A percentile compares a stretch with the other conserved stretches of the same genome.
Evolutionary conservation across 139 green algal species (phyloP).

Genomic region (Tetradesmus lagerheimii): DNA sequence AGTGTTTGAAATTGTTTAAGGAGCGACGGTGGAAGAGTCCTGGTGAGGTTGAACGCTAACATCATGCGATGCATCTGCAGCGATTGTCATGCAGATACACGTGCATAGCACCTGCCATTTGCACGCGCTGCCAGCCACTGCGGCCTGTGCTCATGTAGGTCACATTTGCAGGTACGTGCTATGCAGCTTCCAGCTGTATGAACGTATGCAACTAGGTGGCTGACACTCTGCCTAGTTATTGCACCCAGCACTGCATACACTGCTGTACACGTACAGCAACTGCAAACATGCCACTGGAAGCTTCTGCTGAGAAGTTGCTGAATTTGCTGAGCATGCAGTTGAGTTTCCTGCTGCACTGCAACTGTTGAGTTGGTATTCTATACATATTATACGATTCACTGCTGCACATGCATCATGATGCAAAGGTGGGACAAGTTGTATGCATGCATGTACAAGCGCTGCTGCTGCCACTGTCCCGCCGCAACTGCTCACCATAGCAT

Average conservation of each 20-base stretch:
- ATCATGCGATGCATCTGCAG: no score
- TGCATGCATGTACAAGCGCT: conserved; percentile 10
- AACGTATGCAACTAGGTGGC: no score
- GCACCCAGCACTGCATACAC: neutral
- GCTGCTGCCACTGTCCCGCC: neutral
- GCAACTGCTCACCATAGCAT: conserved; percentile 87
- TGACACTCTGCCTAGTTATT: no score
- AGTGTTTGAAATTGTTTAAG: neutral
- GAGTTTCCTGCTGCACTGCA: neutral
- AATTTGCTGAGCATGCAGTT: neutral
- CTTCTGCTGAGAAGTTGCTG: neutral
- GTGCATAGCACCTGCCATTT: no score
- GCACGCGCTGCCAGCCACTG: no score
- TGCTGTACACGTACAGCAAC: neutral
- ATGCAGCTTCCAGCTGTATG: no score
- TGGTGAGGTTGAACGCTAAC: no score
- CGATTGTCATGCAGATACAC: no score
- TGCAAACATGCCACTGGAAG: neutral
- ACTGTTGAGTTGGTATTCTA: neutral
- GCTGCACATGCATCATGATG: neutral
- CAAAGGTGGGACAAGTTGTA: neutral
- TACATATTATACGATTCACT: no score
- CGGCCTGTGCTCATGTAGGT: no score
- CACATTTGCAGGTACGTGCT: no score
- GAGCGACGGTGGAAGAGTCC: no score